phyloP scores from a whole-genome alignment of 2,329 filamentous ascomycete species.

The Colletotrichum graminicola region DNA sequence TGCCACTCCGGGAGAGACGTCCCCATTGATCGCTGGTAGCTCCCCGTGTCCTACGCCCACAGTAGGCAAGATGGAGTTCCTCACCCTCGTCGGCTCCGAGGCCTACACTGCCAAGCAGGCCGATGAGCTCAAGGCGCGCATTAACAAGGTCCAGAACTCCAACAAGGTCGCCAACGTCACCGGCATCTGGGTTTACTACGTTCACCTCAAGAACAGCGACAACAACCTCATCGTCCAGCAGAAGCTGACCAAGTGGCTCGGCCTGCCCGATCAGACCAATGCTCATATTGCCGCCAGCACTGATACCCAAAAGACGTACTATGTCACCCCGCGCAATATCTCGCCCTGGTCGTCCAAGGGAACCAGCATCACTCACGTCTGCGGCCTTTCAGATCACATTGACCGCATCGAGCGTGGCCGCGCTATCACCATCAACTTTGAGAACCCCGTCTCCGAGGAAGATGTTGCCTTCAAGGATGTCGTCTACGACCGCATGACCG shows the following conservation, averaged over 20 bases:
- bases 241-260: constrained; percentile 52
- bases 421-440: constrained; percentile 76
- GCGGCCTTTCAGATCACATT: constrained; percentile 77
- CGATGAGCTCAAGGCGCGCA: constrained; percentile 58
- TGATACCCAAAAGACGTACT: constrained; percentile 57
- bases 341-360: constrained; percentile 99
- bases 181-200: constrained; percentile 75
- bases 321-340: constrained; percentile 85
- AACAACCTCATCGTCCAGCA: constrained; percentile 57
- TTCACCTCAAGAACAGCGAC: constrained; percentile 67
- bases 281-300: constrained; percentile 62
- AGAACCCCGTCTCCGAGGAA: constrained; percentile 58
- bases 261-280: constrained; percentile 57
- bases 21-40: constrained; percentile 40
- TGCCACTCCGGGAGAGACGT: constrained; percentile 34
- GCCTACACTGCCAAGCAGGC: constrained; percentile 64
- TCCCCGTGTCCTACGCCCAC: constrained; percentile 41
- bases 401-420: constrained; percentile 90
- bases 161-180: constrained; percentile 59
- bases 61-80: constrained; percentile 44
- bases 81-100: constrained; percentile 56
- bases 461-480: constrained; percentile 73
- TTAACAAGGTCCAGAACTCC: constrained; percentile 54
- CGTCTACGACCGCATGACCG: constrained; percentile 96
- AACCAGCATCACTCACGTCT: constrained; percentile 93